A percentile compares a stretch with the other conserved stretches of the same genome.
Conservation (phyloP, 2,329 filamentous ascomycete genomes). For the Pyrenophora tritici-repentis region DNA sequence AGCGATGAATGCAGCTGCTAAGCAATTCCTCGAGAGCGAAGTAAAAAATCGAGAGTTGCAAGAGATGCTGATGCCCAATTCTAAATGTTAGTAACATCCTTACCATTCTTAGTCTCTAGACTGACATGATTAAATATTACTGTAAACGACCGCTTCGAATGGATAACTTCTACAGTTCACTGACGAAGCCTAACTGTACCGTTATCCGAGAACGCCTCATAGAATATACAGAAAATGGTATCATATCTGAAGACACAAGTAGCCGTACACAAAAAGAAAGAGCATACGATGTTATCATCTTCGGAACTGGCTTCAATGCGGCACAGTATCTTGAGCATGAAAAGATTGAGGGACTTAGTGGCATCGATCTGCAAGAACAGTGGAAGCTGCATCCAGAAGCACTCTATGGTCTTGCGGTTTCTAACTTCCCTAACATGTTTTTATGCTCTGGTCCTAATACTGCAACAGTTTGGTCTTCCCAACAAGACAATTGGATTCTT, state of each 20-base stretch:
- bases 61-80: background rate
- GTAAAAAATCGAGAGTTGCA: background rate
- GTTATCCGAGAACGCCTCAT: constrained; percentile 1
- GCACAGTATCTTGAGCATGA: constrained; percentile 1
- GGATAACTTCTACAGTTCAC: background rate
- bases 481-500: background rate
- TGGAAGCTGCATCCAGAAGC: constrained; percentile 1
- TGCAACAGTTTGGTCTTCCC: background rate
- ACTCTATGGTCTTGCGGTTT: background rate
- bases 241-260: background rate
- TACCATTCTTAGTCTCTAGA: background rate
- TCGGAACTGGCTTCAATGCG: background rate
- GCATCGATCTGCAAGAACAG: background rate
- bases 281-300: background rate
- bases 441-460: background rate
- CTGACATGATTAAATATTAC: background rate
- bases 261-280: background rate
- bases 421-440: constrained; percentile 1
- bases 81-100: background rate
- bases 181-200: background rate
- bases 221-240: background rate
- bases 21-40: background rate
- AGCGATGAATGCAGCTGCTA: background rate
- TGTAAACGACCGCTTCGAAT: constrained; percentile 2
- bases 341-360: background rate